A percentile compares a stretch with the other conserved stretches of the same genome.
Evolutionary conservation across 345 rosid genomes (phyloP).

Genomic region (Excoecaria cochinchinensis): DNA sequence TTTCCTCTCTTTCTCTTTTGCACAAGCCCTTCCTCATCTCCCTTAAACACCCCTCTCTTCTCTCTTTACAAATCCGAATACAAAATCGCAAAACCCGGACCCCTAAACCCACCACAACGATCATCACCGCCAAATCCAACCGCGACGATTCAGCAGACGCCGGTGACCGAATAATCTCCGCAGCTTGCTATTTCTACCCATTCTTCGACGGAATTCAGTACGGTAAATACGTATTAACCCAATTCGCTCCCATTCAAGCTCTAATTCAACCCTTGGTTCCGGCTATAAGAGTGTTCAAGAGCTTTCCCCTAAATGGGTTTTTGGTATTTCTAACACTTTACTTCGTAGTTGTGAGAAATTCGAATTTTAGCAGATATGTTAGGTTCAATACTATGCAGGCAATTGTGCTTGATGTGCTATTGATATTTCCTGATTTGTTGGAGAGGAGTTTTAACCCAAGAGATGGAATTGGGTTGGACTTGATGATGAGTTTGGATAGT

Average conservation of each 20-base stretch:
- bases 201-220: slow-evolving; percentile 92
- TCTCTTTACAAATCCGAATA: slow-evolving; percentile 9
- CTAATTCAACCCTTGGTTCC: slow-evolving; percentile 79
- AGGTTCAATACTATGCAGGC: slow-evolving; percentile 99
- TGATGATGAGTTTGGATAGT: slow-evolving; percentile 94
- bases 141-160: slow-evolving; percentile 59
- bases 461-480: slow-evolving; percentile 78
- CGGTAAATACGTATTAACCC: slow-evolving; percentile 78
- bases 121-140: slow-evolving; percentile 46
- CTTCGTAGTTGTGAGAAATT: slow-evolving; percentile 85
- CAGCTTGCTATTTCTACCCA: slow-evolving; percentile 84
- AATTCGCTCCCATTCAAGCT: slow-evolving; percentile 59
- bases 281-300: slow-evolving; percentile 71
- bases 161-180: slow-evolving; percentile 86
- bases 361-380: slow-evolving; percentile 84
- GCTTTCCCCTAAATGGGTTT: slow-evolving; percentile 87
- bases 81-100: slow-evolving; percentile 11
- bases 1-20: slow-evolving; percentile 24
- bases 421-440: slow-evolving; percentile 86
- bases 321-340: slow-evolving; percentile 72
- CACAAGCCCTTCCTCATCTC: slow-evolving; percentile 30
- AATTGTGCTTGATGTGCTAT: slow-evolving; percentile 78
- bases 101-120: slow-evolving; percentile 14
- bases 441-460: slow-evolving; percentile 82
- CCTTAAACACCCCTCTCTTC: slow-evolving; percentile 18